Conservation (phyloP, 805 yeast species). For the Yamadazyma ubonensis region DNA sequence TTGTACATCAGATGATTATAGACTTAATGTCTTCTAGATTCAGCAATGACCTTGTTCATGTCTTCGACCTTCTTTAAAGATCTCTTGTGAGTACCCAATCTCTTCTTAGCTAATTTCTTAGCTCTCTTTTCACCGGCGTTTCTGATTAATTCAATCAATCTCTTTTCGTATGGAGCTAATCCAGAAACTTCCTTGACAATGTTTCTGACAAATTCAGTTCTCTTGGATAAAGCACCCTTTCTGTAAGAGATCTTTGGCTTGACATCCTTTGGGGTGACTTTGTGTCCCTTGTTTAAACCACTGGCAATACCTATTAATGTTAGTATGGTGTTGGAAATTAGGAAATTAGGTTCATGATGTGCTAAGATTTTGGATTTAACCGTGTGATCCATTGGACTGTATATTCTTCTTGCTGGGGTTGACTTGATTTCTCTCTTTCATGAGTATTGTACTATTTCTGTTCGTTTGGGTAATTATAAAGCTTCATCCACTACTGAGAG, state of each 20-base stretch:
- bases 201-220: conserved; percentile 93
- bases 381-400: too few species aligned
- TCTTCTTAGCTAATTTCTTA: conserved; percentile 99
- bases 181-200: conserved; percentile 97
- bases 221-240: conserved; percentile 95
- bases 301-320: conserved; percentile 76
- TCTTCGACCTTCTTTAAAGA: conserved; percentile 99
- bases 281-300: conserved; percentile 99
- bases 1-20: conserved; percentile 10
- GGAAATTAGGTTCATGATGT: too few species aligned
- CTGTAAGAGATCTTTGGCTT: conserved; percentile 82
- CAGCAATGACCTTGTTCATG: conserved; percentile 93
- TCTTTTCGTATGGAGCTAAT: conserved; percentile 99
- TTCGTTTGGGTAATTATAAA: too few species aligned
- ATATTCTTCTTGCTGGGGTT: too few species aligned
- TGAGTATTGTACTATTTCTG: too few species aligned
- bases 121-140: conserved; percentile 99
- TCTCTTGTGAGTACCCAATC: conserved; percentile 99
- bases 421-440: too few species aligned
- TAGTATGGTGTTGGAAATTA: conserved; percentile 7
- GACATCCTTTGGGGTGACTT: conserved; percentile 77
- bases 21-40: conserved; percentile 86
- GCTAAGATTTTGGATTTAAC: too few species aligned
- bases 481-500: too few species aligned
- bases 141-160: conserved; percentile 98